phyloP scores from a whole-genome alignment of 225 moss, liverwort and hornwort species.

The Anthoceros angustus region DNA sequence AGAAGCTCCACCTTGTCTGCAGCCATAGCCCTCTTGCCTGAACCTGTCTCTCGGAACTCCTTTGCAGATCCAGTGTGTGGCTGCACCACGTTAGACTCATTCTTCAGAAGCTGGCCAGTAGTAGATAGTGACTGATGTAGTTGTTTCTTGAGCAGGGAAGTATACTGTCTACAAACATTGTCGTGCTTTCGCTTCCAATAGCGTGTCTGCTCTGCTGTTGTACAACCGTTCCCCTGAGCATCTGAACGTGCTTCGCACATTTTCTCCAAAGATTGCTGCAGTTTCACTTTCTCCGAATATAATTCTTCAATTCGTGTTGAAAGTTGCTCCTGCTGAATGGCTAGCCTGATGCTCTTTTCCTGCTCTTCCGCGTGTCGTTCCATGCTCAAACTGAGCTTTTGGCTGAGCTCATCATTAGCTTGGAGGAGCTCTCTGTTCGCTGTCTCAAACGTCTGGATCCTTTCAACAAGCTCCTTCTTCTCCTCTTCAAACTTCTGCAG shows the following conservation, averaged over 20 bases:
- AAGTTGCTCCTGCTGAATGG: background rate
- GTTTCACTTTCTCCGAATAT: background rate
- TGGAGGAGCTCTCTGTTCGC: background rate
- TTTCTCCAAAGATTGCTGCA: background rate
- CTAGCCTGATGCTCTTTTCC: background rate
- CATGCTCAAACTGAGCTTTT: background rate
- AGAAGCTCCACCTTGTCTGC: background rate
- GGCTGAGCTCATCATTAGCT: background rate
- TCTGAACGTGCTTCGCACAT: background rate
- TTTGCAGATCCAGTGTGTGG: too few relatives aligned
- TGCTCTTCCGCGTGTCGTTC: background rate
- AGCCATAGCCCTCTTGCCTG: background rate
- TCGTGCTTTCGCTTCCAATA: too few relatives aligned
- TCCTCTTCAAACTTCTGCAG: background rate
- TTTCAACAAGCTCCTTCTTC: background rate
- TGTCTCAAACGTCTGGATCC: background rate
- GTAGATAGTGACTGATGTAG: too few relatives aligned
- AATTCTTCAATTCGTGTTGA: background rate
- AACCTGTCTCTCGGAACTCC: too few relatives aligned
- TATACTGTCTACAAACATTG: too few relatives aligned
- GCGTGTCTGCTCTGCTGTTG: background rate
- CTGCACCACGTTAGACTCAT: too few relatives aligned
- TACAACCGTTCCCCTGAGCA: background rate
- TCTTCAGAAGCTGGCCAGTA: too few relatives aligned
- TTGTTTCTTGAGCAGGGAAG: too few relatives aligned